Evolutionary conservation across 345 rosid species (phyloP), one percentile per base, ranked within the genome.

Genomic region (Mallotus nudiflorus): DNA sequence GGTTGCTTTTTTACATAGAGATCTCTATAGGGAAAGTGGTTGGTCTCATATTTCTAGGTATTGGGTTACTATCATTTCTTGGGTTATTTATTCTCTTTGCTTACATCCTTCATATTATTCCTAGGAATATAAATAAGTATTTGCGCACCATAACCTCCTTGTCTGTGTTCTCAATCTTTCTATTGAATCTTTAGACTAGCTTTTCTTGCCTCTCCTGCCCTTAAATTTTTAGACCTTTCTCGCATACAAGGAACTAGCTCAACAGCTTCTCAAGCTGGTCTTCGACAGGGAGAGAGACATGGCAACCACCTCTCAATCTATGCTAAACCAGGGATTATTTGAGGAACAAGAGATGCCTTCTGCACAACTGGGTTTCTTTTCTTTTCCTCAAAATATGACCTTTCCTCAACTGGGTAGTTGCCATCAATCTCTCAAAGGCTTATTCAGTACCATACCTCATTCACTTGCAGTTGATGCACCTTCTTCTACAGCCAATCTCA

Each of bases 311-410:
- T 78, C 84, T 33, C 84, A 89, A 67, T 84, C 79, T 64, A 78
- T 82, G 80, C 67, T 76, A 61, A 79, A 74, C 79, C 87, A 81
- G 18, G 80, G 89, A 59, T 80, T 85, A 77, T 82, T 86, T 65
- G 91, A 88, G 72, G 93, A 85, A 40, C 82, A 86, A 57, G 87
- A 73, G 69, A 74, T 72, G 70, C 61, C 46, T 12, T 42, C 46
- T 42, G 31, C 90, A 52, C 87, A 85, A 65, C 73, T 88, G 79
- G 91, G 86, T 76, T 88, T 87, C 77, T 80, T 87, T 75, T 56
- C 83, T 71, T 87, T 86, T 70, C 81, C 87, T 70, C 76, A 68
- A 71, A 75, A 74, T 75, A 16, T 82, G 73, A 53, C 45, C 59
- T 80, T 63, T 51, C 73, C 80, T 72, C 77, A 81, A 31, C 62